Evolutionary conservation across 2,329 filamentous ascomycete species (phyloP).

Genomic region (Colletotrichum sp.): DNA sequence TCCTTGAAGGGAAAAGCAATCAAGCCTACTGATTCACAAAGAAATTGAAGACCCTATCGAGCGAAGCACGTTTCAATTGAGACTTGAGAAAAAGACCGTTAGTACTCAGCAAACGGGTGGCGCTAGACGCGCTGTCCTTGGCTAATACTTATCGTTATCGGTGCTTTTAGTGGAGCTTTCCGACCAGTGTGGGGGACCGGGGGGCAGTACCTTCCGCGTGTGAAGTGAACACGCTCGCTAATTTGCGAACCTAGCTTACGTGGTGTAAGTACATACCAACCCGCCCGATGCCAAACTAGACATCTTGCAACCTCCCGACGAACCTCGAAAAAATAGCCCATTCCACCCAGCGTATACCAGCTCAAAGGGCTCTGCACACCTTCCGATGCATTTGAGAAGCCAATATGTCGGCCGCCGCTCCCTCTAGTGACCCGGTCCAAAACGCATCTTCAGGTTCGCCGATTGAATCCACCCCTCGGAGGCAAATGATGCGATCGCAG

Average conservation of each 20-base stretch:
- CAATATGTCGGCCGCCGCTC: constrained; percentile 33
- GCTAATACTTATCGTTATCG: constrained; percentile 2
- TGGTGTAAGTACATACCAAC: constrained; percentile 19
- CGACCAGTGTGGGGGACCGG: constrained; percentile 17
- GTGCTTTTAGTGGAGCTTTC: not conserved
- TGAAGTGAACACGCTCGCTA: constrained; percentile 23
- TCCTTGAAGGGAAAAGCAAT: not conserved
- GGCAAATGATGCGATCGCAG: not conserved
- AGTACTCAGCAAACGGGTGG: not conserved
- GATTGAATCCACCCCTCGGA: not conserved
- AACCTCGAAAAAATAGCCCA: not conserved
- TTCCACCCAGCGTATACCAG: constrained; percentile 1
- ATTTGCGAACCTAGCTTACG: constrained; percentile 21
- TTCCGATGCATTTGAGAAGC: constrained; percentile 20
- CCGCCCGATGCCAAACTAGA: constrained; percentile 6
- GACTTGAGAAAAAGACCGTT: not conserved
- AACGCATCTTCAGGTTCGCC: constrained; percentile 32
- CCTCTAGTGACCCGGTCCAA: constrained; percentile 28
- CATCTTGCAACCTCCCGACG: constrained; percentile 4
- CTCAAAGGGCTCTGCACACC: constrained; percentile 17
- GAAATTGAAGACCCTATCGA: not conserved
- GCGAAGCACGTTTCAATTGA: not conserved
- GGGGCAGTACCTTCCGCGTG: constrained; percentile 15
- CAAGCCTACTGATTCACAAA: not conserved
- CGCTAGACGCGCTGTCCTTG: not conserved